Evolutionary conservation across 2,329 filamentous ascomycete genomes (phyloP), one percentile per base, ranked within the genome.

Genomic region (Colletotrichum spaethianum): DNA sequence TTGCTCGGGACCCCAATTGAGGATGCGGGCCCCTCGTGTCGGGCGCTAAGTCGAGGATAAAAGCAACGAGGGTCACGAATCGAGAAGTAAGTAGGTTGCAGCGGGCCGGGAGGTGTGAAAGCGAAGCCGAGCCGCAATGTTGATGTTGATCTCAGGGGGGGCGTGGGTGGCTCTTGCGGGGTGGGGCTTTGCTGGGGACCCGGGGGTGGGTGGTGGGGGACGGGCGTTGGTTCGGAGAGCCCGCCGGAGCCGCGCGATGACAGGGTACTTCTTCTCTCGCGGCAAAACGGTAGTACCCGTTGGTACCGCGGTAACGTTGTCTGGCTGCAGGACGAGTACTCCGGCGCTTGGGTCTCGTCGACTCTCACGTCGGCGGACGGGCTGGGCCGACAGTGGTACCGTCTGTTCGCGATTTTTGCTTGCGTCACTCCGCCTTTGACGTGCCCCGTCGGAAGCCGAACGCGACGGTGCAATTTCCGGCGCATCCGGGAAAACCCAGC

Each of bases 121-220:
- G 18, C 5, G 53, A 18, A 26, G 61, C 26, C 48, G 56, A 31
- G 31, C 23, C 48, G 40, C 38, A 59, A 59, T 59, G 64, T 60
- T 72, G 69, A 69, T 68, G 69, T 69, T 72, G 69, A 63, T 59
- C 31, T 68, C 57, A 68, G 59, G 69, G 59, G 67, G 23, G 23
- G 52, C 44, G 63, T 28, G 55, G 5, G 38, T 48, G 56, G 63
- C 59, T 59, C 64, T 63, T 63, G 61, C 61, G 62, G 56, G 36
- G 59, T 57, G 50, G 57, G 68, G 67, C 62, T 61, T 71, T 55
- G 69, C 68, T 44, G 61, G 57, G 68, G 63, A 38, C 36, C 55
- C 23, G 38, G 28, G 56, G 26, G 40, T 38, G 60, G 40, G 50
- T 26, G 53, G 42, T 50, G 31, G 18, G 63, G 40, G 56, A 62